A percentile compares a stretch with the other conserved stretches of the same genome.
Evolutionary conservation across 2,329 filamentous ascomycete species (phyloP).

Genomic region (Bisporella sp.): DNA sequence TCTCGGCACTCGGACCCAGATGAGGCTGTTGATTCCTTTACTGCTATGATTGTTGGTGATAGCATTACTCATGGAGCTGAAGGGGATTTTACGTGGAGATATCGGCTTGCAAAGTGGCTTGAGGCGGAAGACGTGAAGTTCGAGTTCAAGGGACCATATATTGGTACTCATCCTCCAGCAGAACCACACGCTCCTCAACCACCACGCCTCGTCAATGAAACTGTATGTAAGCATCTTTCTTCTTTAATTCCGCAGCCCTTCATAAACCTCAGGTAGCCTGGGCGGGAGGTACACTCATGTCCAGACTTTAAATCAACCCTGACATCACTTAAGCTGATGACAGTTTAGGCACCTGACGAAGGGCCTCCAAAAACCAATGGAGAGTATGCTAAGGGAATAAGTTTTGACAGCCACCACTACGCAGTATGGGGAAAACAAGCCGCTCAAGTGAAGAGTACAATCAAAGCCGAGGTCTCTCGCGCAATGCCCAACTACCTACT

Average conservation of each 20-base stretch:
- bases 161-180: constrained; percentile 20
- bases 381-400: constrained; percentile 26
- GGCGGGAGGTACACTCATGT: too few species aligned
- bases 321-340: too few species aligned
- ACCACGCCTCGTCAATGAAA: neutral
- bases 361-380: constrained; percentile 13
- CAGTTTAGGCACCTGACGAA: neutral
- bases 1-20: too few species aligned
- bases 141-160: constrained; percentile 31
- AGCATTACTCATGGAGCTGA: constrained; percentile 33
- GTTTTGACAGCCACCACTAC: constrained; percentile 28
- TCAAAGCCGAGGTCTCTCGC: constrained; percentile 17
- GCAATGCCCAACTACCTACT: constrained; percentile 13
- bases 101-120: constrained; percentile 35
- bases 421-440: constrained; percentile 29
- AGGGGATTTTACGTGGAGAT: constrained; percentile 37
- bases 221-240: neutral
- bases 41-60: constrained; percentile 30
- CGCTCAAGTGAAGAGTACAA: constrained; percentile 18
- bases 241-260: neutral
- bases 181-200: neutral
- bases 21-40: too few species aligned
- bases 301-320: too few species aligned
- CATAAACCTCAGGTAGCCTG: too few species aligned
- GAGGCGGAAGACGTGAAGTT: constrained; percentile 16